Evolutionary conservation across 768 basidiomycete species (phyloP).

Genomic region (Leucocoprinus sp.): DNA sequence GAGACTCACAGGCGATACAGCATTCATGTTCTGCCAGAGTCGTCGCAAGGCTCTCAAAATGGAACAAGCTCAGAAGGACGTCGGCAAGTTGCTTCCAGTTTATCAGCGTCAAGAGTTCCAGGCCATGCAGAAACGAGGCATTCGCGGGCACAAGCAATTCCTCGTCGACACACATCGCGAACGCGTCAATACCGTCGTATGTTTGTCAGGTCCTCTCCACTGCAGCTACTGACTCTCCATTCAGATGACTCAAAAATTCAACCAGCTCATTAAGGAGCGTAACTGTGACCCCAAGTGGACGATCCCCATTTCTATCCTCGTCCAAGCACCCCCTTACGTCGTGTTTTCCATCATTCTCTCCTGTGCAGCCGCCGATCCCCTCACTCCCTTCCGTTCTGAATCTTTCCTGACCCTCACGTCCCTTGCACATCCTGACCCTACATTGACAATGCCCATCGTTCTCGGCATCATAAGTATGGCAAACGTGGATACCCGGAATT

Average conservation of each 20-base stretch:
- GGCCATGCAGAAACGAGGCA: conserved; percentile 47
- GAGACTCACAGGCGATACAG: background rate
- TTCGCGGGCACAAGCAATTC: conserved; percentile 46
- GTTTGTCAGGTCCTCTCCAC: conserved; percentile 13
- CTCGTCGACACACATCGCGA: conserved; percentile 40
- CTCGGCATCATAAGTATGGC: conserved; percentile 70
- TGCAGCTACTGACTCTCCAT: conserved; percentile 1
- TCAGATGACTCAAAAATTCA: conserved; percentile 46
- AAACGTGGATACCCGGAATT: conserved; percentile 70
- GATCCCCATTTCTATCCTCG: conserved; percentile 50
- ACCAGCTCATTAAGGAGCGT: conserved; percentile 52
- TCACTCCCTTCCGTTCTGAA: conserved; percentile 70
- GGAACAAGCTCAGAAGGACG: conserved; percentile 49
- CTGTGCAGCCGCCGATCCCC: conserved; percentile 43
- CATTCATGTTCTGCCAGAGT: conserved; percentile 32
- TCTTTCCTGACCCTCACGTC: conserved; percentile 69
- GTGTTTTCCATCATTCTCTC: conserved; percentile 49
- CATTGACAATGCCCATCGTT: conserved; percentile 57
- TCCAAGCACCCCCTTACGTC: conserved; percentile 69
- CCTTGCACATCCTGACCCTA: conserved; percentile 63
- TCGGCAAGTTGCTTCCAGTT: conserved; percentile 40
- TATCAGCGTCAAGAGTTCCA: conserved; percentile 35
- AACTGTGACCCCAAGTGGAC: conserved; percentile 50
- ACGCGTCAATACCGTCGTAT: conserved; percentile 41
- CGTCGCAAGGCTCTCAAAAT: conserved; percentile 50